Evolutionary conservation across 2,329 filamentous ascomycete species (phyloP).

Genomic region (Volutella citrinella): DNA sequence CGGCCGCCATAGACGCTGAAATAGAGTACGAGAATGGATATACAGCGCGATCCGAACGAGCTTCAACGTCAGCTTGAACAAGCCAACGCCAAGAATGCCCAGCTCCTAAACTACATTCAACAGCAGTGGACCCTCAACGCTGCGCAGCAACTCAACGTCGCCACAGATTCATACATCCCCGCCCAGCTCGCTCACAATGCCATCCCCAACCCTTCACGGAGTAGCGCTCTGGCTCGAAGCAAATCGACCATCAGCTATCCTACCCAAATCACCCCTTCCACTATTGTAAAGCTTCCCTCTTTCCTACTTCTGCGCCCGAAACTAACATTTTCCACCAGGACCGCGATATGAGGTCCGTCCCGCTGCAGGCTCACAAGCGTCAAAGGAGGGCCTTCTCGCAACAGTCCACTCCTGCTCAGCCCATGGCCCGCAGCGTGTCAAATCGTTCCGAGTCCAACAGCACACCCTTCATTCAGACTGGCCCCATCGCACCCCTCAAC

Average conservation of each 20-base stretch:
- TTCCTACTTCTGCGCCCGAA: conserved; percentile 1
- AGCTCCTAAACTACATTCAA: conserved; percentile 22
- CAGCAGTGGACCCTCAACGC: conserved; percentile 15
- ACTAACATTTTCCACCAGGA: conserved; percentile 16
- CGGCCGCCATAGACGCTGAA: no score
- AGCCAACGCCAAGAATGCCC: conserved; percentile 17
- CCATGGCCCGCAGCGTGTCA: conserved; percentile 45
- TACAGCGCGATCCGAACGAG: conserved; percentile 18
- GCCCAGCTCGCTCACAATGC: conserved; percentile 19
- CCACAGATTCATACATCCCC: no score
- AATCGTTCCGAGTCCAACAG: conserved; percentile 37
- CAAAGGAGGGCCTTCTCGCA: conserved; percentile 27
- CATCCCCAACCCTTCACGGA: conserved; percentile 16
- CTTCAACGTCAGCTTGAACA: conserved; percentile 25
- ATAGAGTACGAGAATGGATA: no score
- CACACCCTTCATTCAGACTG: conserved; percentile 36
- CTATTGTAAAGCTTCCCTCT: conserved; percentile 17
- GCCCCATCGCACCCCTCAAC: conserved; percentile 30
- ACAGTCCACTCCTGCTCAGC: conserved; percentile 28
- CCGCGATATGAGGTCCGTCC: conserved; percentile 11
- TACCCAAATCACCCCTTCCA: conserved; percentile 20
- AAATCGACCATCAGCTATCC: conserved; percentile 27
- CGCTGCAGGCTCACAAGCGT: conserved; percentile 15
- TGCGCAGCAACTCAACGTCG: no score
- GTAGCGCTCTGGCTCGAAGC: conserved; percentile 23